Percentiles rank a stretch among this genome's conserved stretches.
phyloP scores from a whole-genome alignment of 306 rosid species.

The Dryas octopetala region DNA sequence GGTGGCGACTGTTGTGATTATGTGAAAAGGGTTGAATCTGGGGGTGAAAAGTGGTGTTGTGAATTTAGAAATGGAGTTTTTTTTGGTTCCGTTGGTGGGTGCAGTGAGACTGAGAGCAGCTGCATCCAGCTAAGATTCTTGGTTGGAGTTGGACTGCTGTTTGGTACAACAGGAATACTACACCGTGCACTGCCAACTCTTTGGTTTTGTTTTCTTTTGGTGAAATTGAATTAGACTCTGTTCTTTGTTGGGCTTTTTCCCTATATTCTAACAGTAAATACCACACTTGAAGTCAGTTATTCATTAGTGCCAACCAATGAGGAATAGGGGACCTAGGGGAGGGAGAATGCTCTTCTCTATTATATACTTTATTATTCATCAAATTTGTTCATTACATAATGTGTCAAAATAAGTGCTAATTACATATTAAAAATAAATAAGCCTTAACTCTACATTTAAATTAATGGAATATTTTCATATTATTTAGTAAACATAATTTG shows the following conservation, averaged over 20 bases:
- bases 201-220: slow-evolving; percentile 5
- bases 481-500: no score
- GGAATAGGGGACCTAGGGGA: no score
- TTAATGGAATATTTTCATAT: no score
- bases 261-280: not conserved
- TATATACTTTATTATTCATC: no score
- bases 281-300: not conserved
- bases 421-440: no score
- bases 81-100: slow-evolving; percentile 17
- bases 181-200: not conserved
- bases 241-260: not conserved
- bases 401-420: no score
- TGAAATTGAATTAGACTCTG: not conserved
- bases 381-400: no score
- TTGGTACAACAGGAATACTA: not conserved
- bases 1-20: not conserved
- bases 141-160: slow-evolving; percentile 16
- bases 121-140: slow-evolving; percentile 92
- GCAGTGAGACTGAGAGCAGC: slow-evolving; percentile 25
- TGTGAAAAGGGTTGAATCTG: slow-evolving; percentile 18
- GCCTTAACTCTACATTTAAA: no score
- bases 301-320: no score
- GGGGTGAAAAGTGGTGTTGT: slow-evolving; percentile 28
- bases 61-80: slow-evolving; percentile 13
- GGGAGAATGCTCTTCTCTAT: no score